phyloP scores from a whole-genome alignment of 2,329 filamentous ascomycete species.

The Cladorrhinum sp. region DNA sequence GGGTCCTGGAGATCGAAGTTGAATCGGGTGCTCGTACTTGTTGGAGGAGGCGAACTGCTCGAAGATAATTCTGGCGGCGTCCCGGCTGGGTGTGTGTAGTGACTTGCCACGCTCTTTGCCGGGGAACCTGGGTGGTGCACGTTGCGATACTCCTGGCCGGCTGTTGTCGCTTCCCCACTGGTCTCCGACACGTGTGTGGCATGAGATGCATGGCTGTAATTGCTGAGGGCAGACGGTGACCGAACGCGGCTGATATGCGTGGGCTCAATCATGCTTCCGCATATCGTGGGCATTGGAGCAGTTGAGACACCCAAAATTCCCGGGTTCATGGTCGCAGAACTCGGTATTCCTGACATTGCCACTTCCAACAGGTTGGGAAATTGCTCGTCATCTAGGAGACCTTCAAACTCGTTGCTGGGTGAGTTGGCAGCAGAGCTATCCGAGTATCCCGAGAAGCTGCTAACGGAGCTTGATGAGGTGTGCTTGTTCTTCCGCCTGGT shows the following conservation, averaged over 20 bases:
- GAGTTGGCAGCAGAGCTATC: conserved; percentile 56
- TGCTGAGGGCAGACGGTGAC: conserved; percentile 46
- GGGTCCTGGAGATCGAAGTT: conserved; percentile 35
- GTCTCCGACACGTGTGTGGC: conserved; percentile 29
- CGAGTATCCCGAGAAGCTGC: conserved; percentile 55
- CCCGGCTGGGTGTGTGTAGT: conserved; percentile 41
- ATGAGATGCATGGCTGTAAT: conserved; percentile 48
- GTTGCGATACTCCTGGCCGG: conserved; percentile 1
- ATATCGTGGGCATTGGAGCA: conserved; percentile 37
- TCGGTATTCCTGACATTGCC: conserved; percentile 27
- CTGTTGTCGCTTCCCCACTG: conserved; percentile 11
- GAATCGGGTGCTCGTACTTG: conserved; percentile 34
- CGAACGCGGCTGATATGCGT: conserved; percentile 33
- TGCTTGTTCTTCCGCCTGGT: conserved; percentile 54
- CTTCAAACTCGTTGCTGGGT: conserved; percentile 46
- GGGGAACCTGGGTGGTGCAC: conserved; percentile 42
- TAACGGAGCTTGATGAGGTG: conserved; percentile 42
- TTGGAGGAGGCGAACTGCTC: conserved; percentile 54
- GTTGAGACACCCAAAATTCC: conserved; percentile 38
- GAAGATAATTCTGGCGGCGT: conserved; percentile 60
- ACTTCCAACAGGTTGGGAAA: conserved; percentile 42
- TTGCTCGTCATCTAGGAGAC: conserved; percentile 26
- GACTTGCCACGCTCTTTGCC: conserved; percentile 49
- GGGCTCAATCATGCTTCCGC: conserved; percentile 23
- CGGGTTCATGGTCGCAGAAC: conserved; percentile 36